Base-by-base conservation (phyloP, 2,329 filamentous ascomycete genomes). In the Xylariaceae sp. region DNA sequence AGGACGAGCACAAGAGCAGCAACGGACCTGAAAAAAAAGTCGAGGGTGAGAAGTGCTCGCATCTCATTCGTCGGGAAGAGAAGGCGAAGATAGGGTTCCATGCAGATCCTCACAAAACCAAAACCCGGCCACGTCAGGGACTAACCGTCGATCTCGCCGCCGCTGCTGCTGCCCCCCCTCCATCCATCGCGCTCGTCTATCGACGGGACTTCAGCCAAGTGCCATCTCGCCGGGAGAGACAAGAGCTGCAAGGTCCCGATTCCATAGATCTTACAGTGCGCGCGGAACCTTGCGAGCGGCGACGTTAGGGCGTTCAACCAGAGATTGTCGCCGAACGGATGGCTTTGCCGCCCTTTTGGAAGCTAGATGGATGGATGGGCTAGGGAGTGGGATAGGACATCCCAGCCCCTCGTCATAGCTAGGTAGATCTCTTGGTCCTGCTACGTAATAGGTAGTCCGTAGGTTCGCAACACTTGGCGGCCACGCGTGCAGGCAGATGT, bases 161-260 rank as follows among this genome's bases (percentile, higher is more conserved):
- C 43, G 30, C 51, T 30, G 18, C 8, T 8, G 26, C 26, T 8
- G 26, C 8, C 26, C 26, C 26, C 26, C 4, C 8, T 4, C 26
- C 26, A 26, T 26, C 5, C 26, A 26, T 26, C 26, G 26, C 26
- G 5, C 41, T 55, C 57, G 54, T 54, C 45, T 51, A 56, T 54
- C 50, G 50, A 52, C 26, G 26, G 8, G 8, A 26, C 5, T 26
- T 26, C 26, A 47, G 21, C 26, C 16, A 7, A 34, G 29, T 6
- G 22, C 41, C 8, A 37, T 49, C 47, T 50, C 36, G 30, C 32
- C 32, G 32, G 32, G 32, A 34, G 32, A 34, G 32, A 34, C 32
- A 34, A 15, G 19, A 7, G 40, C 52, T 58, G 57, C 55, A 57
- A 54, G 52, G 49, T 47, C 55, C 57, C 55, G 55, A 47, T 51